Evolutionary conservation across 2,329 filamentous ascomycete genomes (phyloP), one percentile per base, ranked within the genome.

Genomic region (Botryotinia convoluta): DNA sequence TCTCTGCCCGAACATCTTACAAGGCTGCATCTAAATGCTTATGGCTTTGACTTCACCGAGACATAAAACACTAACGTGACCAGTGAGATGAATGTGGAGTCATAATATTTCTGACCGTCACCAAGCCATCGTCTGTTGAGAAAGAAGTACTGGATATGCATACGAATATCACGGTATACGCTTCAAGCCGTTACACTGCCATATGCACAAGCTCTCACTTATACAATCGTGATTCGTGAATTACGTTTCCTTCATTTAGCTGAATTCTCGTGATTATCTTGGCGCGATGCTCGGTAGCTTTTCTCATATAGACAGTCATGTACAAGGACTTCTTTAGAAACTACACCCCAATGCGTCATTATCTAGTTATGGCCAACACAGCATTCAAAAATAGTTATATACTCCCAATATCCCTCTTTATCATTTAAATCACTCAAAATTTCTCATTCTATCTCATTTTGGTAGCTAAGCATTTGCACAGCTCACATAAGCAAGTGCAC

Each of bases 351-450:
- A 57, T 18, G 60, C 26, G 4, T 35, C 35, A 39, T 62, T 39
- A 39, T 39, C 37, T 35, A n/a, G 7, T 22, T 18, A 9, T 42
- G 2, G 5, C 7, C 14, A 42, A 10, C 26, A 39, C 22, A 62
- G 37, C 60, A 42, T n/a, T 62, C 26, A 62, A 42, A 39, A 14
- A 3, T n/a, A 39, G 16, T 44, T 67, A 65, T 67, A 72, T 72
- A 18, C 39, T 37, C 35, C 16, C 57, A n/a, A 44, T 7, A 9
- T 22, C 5, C 10, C 44, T 42, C 44, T 29, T 39, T 22, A 8
- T 26, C 16, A 16, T 18, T 63, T 39, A 48, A 64, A 39, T 63
- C 35, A 20, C 69, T 72, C 69, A 72, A 72, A 54, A 76, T 12
- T 35, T 69, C 64, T 72, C 51, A 69, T 22, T 57, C n/a, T 39